phyloP scores from a whole-genome alignment of 106 monocot species.

The Triglochin maritima region DNA sequence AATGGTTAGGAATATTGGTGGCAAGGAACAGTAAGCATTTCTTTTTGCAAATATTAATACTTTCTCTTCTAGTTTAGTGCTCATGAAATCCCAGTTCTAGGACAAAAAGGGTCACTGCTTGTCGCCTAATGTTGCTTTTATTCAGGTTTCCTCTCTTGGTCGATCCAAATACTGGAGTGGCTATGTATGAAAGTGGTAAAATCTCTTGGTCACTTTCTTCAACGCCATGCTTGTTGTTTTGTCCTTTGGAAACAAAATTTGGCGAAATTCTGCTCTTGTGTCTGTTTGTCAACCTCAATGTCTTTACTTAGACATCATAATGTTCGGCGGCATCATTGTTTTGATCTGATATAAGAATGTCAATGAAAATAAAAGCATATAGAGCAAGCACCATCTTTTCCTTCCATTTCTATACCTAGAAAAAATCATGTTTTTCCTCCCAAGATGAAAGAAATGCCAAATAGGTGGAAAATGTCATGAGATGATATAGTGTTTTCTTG shows the following conservation, averaged over 20 bases:
- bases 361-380: no score
- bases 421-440: no score
- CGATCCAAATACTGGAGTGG: slow-evolving; percentile 52
- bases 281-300: neutral
- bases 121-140: neutral
- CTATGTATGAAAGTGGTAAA: slow-evolving; percentile 93
- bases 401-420: no score
- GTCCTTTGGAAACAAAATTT: neutral
- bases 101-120: neutral
- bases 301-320: no score
- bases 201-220: neutral
- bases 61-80: neutral
- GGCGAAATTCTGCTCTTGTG: neutral
- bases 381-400: no score
- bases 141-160: slow-evolving; percentile 88
- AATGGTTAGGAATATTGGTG: slow-evolving; percentile 48
- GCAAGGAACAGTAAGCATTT: slow-evolving; percentile 71
- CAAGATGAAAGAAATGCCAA: no score
- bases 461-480: no score
- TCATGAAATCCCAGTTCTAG: neutral
- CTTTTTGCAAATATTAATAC: neutral
- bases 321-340: no score
- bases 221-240: neutral
- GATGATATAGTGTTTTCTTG: no score
- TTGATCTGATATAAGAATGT: no score